These are phyloP conservation scores for Geosmithia morbida DNA, from an alignment of 2,329 filamentous ascomycete genomes.

Conservation along the genomic window DNA sequence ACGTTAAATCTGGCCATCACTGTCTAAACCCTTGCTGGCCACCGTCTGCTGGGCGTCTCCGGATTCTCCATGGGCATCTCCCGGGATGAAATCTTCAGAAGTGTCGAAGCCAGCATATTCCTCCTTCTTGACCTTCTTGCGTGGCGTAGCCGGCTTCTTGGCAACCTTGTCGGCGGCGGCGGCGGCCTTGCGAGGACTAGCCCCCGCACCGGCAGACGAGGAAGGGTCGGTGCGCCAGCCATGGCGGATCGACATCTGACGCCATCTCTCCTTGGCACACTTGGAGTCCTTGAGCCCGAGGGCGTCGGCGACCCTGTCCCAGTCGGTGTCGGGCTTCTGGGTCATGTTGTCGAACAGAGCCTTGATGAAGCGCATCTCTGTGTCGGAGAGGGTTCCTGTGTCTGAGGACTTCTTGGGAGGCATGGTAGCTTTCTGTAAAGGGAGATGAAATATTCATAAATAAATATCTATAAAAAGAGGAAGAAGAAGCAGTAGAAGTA, in stretches of 20 bases:
- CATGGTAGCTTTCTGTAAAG: conserved; percentile 10
- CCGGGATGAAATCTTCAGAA: neutral
- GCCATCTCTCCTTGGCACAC: conserved; percentile 25
- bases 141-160: conserved; percentile 15
- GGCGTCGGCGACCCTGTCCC: conserved; percentile 18
- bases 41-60: too few species aligned
- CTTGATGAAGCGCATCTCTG: conserved; percentile 23
- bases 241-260: conserved; percentile 23
- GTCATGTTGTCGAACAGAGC: conserved; percentile 26
- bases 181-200: conserved; percentile 14
- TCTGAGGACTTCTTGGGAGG: conserved; percentile 17
- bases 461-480: too few species aligned
- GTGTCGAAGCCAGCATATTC: conserved; percentile 1
- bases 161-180: conserved; percentile 10
- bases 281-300: conserved; percentile 23
- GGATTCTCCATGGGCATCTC: too few species aligned
- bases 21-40: too few species aligned
- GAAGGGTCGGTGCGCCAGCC: conserved; percentile 16
- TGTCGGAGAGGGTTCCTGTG: conserved; percentile 14
- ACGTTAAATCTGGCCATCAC: too few species aligned
- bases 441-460: too few species aligned
- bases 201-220: too few species aligned
- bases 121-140: conserved; percentile 14
- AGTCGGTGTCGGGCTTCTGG: conserved; percentile 24
- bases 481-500: too few species aligned